phyloP scores from a whole-genome alignment of 768 basidiomycete species.

The Rhodotorula graminis region DNA sequence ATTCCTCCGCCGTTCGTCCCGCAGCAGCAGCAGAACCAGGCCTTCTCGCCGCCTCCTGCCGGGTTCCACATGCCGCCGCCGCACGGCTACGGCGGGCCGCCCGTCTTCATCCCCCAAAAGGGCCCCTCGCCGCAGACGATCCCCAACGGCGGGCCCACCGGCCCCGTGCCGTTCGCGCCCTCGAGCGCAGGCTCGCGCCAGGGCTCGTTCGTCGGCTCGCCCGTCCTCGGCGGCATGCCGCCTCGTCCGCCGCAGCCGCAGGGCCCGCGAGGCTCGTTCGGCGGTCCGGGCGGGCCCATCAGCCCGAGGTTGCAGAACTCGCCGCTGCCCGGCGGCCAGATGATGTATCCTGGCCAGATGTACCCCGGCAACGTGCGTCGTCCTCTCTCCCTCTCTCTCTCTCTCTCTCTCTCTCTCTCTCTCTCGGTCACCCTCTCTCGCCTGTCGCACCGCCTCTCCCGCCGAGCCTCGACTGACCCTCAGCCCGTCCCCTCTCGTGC shows the following conservation, averaged over 20 bases:
- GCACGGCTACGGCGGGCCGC: neutral
- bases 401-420: too few species aligned
- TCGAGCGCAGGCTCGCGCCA: conserved; percentile 17
- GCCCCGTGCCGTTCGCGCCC: conserved; percentile 15
- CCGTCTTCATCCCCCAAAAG: conserved; percentile 29
- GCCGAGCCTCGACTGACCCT: neutral
- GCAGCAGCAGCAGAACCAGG: conserved; percentile 13
- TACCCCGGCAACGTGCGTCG: conserved; percentile 3
- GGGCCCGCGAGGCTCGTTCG: conserved; percentile 19
- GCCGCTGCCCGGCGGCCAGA: conserved; percentile 5
- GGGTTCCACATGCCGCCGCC: conserved; percentile 21
- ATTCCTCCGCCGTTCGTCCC: conserved; percentile 29
- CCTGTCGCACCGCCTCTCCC: too few species aligned
- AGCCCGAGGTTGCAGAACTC: conserved; percentile 28
- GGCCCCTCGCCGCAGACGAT: conserved; percentile 37
- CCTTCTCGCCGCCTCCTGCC: conserved; percentile 22
- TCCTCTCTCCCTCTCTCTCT: too few species aligned
- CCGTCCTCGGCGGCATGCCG: conserved; percentile 8
- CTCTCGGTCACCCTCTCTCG: too few species aligned
- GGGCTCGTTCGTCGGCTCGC: conserved; percentile 31
- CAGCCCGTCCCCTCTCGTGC: neutral
- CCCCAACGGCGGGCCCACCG: conserved; percentile 29
- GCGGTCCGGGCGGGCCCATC: conserved; percentile 25
- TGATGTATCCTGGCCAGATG: conserved; percentile 20
- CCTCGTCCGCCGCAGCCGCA: conserved; percentile 15